Evolutionary conservation across 495 filamentous ascomycete species (phyloP), one percentile per base, ranked within the genome.

Genomic region (Penicillium lagena): DNA sequence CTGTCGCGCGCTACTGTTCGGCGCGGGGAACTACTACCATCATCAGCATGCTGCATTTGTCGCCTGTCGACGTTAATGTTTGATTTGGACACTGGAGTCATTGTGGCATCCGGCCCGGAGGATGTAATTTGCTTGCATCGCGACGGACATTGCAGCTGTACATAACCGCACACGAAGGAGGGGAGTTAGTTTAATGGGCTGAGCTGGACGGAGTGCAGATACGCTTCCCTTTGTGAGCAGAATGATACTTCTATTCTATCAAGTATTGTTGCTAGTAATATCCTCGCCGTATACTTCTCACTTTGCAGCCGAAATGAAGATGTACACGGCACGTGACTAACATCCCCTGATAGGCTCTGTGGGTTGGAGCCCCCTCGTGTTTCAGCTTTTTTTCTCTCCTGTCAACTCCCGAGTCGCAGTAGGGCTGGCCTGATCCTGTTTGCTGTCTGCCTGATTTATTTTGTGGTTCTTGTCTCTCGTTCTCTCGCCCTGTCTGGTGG

Each of bases 91-190:
- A 12, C 47, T 33, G 53, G 42, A 35, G 17, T 41, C 30, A 42
- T 46, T 46, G 29, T 33, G 34, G 37, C 35, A 44, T 40, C 36
- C 32, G 34, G 33, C 35, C 22, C 40, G 39, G 45, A 32, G 43
- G 44, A 49, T 36, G 12, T 41, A 35, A 51, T 34, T 52, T 22
- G 22, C 22, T 14, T 39, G 42, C 43, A 56, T 51, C 40, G 46
- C 42, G 52, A 52, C 38, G 52, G 57, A 45, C 56, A 41, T 47
- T 62, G 59, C 67, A 60, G 57, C 61, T 67, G 64, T 70, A 68
- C 64, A 70, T 68, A 68, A 22, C 2, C 22, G 4, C 15, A 22
- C 22, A 22, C 22, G 22, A 22, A 22, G 22, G 6, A 22, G 4
- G 22, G 22, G 4, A 22, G 22, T 22, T 22, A 22, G 22, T 43